These are phyloP conservation scores for Phytopythium boreale DNA, from an alignment of 352 stramenopile species.

Conservation along the genomic window DNA sequence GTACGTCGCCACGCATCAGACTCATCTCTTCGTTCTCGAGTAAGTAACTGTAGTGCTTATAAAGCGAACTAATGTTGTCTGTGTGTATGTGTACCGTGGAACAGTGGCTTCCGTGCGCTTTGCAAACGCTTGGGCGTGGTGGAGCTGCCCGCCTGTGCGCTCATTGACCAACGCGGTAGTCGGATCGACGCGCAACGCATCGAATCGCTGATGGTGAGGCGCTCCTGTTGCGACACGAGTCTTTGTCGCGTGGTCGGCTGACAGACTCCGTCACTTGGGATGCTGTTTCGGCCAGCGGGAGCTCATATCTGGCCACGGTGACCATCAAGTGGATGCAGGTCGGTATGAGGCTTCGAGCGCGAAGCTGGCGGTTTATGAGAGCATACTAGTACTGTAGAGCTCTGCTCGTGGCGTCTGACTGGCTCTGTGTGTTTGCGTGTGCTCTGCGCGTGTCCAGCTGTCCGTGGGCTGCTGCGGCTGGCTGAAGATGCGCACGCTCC, in stretches of 20 bases:
- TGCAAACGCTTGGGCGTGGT: slow-evolving; percentile 44
- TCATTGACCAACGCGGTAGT: slow-evolving; percentile 21
- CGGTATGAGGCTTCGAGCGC: neutral
- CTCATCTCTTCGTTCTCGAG: too few relatives aligned
- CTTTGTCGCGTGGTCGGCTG: neutral
- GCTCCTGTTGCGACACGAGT: neutral
- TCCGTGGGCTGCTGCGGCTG: neutral
- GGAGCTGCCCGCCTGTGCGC: slow-evolving; percentile 29
- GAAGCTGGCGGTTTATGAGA: neutral
- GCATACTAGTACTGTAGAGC: neutral
- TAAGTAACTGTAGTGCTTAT: too few relatives aligned
- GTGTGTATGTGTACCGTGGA: neutral
- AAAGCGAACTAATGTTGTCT: too few relatives aligned
- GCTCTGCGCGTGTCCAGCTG: neutral
- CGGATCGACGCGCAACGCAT: neutral
- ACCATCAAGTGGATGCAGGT: neutral
- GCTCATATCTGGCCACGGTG: neutral
- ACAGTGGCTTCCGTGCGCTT: slow-evolving; percentile 31
- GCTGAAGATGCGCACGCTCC: neutral
- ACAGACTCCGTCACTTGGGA: neutral
- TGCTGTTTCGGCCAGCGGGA: neutral
- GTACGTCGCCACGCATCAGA: slow-evolving; percentile 4
- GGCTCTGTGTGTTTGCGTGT: neutral
- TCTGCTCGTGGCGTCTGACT: neutral
- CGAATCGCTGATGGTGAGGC: neutral